These are phyloP conservation scores for Hymenoscyphus scutula DNA, from an alignment of 2,329 filamentous ascomycete species.

Conservation along the genomic window DNA sequence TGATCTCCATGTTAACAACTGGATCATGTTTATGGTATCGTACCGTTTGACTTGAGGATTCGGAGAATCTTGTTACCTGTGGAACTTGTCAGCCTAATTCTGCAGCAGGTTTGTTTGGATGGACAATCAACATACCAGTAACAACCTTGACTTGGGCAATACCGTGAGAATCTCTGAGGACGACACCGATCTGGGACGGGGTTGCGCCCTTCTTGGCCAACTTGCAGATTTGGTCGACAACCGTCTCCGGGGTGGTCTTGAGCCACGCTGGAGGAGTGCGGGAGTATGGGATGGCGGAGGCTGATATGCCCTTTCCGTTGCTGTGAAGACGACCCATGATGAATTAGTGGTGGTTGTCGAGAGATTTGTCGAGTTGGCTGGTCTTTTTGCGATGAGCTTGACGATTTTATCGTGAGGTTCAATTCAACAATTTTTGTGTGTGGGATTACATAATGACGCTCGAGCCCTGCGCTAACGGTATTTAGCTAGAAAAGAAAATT, in stretches of 20 bases:
- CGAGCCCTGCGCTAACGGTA: not conserved
- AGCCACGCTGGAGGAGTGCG: constrained; percentile 90
- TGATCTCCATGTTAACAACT: constrained; percentile 35
- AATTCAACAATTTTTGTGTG: not conserved
- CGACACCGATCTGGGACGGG: constrained; percentile 97
- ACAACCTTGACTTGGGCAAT: constrained; percentile 97
- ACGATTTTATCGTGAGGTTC: not conserved
- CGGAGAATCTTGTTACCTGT: constrained; percentile 99
- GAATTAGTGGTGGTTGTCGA: constrained; percentile 35
- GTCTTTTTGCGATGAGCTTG: not conserved
- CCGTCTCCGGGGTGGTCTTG: constrained; percentile 97
- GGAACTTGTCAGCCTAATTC: constrained; percentile 39
- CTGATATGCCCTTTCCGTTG: constrained; percentile 98
- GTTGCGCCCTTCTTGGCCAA: constrained; percentile 98
- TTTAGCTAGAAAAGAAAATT: not conserved
- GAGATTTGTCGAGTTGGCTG: constrained; percentile 27
- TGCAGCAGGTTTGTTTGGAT: not conserved
- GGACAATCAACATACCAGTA: constrained; percentile 66
- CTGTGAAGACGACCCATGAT: constrained; percentile 96
- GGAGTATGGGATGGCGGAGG: constrained; percentile 95
- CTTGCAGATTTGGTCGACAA: constrained; percentile 99
- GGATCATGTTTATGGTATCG: constrained; percentile 43
- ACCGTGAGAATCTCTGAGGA: constrained; percentile 97
- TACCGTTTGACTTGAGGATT: constrained; percentile 98
- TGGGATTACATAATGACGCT: no score